phyloP scores from a whole-genome alignment of 2,329 filamentous ascomycete species.

The Penicillium vulpinum region DNA sequence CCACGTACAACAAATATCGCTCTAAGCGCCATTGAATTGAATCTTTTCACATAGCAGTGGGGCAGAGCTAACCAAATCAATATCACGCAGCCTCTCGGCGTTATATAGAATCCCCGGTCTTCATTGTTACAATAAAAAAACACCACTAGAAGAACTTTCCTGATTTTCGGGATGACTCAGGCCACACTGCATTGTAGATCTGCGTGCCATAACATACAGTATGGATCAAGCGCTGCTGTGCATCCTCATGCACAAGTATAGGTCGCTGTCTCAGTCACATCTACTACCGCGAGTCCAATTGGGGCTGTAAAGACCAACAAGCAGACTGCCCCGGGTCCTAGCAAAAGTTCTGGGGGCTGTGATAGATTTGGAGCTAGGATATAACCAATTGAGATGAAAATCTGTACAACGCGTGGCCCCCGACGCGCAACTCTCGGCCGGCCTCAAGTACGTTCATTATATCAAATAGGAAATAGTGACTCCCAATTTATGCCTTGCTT shows the following conservation, averaged over 20 bases:
- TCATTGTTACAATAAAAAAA: slow-evolving; percentile 8
- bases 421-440: slow-evolving; percentile 11
- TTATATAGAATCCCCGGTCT: neutral
- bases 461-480: neutral
- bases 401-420: slow-evolving; percentile 16
- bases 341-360: neutral
- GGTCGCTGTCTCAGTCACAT: neutral
- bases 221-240: neutral
- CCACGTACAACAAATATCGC: neutral
- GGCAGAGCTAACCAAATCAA: neutral
- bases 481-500: neutral
- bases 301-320: neutral
- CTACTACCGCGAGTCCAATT: no score
- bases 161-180: neutral
- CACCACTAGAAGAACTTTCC: neutral
- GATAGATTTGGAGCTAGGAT: slow-evolving; percentile 1
- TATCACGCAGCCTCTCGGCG: neutral
- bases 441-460: neutral
- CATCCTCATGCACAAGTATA: neutral
- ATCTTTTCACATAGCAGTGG: neutral
- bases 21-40: neutral
- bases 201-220: neutral
- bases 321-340: neutral
- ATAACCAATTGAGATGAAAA: neutral
- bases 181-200: neutral